Base-by-base conservation (phyloP, 495 filamentous ascomycete genomes). In the Aspergillus kassunensis region DNA sequence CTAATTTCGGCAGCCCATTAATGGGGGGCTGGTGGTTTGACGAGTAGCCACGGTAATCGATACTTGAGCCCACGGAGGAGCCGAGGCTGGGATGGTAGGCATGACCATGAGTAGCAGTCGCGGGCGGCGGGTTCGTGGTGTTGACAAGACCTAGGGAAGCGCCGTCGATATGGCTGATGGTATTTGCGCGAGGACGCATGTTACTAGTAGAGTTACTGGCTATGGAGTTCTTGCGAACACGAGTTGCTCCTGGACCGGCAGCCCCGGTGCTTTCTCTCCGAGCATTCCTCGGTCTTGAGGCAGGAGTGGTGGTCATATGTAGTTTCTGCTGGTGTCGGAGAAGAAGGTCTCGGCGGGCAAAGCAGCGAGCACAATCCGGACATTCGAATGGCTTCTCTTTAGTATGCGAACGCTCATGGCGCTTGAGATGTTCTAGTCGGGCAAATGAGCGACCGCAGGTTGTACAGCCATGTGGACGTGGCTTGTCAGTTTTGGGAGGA, bases 341-440 rank as follows among this genome's bases (percentile, higher is more conserved):
- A 47, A 99, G 81, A 53, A 99, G 70, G 67, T 99, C 93, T 51
- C 93, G 82, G 29, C 93, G 83, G 25, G 93, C 93, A 74, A 99
- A 99, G 77, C 93, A 97, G 64, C 93, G 75, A 18, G 89, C 78
- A 65, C 93, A 99, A 67, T 97, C 91, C 20, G 92, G 91, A 57
- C 93, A 99, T 65, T 96, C 92, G 64, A 99, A 99, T 2, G 93
- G 93, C 75, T 98, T 98, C 67, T 99, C 93, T 66, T 99, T 99
- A 10, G 93, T 99, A 61, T 99, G 93, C 16, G 93, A 97, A 36
- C 93, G 85, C 76, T 99, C 93, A 71, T 99, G 93, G 39, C 93
- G 87, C 74, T 99, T 99, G 54, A 99, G 74, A 71, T 99, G 93
- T 72, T 99, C 93, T 58, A 99, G 71, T 51, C 93, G 84, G 49